Evolutionary conservation across 441 rosid genomes (phyloP).

Genomic region (Croton setiger): DNA sequence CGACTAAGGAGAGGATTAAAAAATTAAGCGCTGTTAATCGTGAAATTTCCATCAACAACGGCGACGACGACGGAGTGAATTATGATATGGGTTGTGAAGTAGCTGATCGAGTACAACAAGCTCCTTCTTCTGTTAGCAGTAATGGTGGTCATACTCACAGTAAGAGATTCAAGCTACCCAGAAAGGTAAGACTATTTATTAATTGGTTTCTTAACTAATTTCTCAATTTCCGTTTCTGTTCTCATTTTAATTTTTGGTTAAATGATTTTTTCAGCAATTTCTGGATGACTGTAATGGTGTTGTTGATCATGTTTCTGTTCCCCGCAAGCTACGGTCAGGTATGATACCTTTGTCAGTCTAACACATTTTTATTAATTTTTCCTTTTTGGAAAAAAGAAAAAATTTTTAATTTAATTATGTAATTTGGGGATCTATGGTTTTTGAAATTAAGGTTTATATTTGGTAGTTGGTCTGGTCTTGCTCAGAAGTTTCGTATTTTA

Average conservation of each 20-base stretch:
- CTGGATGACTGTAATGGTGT: conserved; percentile 50
- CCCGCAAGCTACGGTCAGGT: conserved; percentile 97
- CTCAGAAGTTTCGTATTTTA: conserved; percentile 50
- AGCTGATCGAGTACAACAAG: conserved; percentile 32
- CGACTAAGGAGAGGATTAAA: conserved; percentile 49
- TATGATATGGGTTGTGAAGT: conserved; percentile 40
- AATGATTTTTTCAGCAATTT: conserved; percentile 32
- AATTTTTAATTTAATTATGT: conserved; percentile 5
- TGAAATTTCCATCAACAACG: conserved; percentile 23
- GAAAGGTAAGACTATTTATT: conserved; percentile 39
- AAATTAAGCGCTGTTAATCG: conserved; percentile 49
- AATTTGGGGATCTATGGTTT: conserved; percentile 22
- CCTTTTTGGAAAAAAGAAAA: neutral
- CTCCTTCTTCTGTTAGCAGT: conserved; percentile 11
- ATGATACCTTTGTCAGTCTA: conserved; percentile 29
- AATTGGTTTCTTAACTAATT: neutral
- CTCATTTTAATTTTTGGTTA: neutral
- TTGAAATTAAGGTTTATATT: conserved; percentile 22
- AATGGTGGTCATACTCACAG: conserved; percentile 13
- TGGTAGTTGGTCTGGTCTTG: conserved; percentile 34
- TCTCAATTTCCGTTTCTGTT: conserved; percentile 8
- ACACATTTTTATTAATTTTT: conserved; percentile 1
- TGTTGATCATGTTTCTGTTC: conserved; percentile 77
- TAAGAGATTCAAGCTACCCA: conserved; percentile 51
- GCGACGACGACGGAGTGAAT: neutral